These are phyloP conservation scores for Actinomucor elegans DNA, from an alignment of 371 early-diverging fungal species.

Conservation along the genomic window DNA sequence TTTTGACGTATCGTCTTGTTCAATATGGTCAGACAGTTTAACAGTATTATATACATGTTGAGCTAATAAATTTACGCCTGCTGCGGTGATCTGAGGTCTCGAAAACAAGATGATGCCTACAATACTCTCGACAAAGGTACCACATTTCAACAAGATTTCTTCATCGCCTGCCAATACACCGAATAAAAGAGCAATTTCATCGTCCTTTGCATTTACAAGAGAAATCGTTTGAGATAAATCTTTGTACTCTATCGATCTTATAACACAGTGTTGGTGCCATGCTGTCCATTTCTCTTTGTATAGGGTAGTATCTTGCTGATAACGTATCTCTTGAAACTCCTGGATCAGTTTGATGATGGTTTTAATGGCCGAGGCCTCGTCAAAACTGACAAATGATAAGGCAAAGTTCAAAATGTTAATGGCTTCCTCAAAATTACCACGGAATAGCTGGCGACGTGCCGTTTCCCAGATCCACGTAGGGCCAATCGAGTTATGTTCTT, in stretches of 20 bases:
- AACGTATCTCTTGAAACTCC: not conserved
- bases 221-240: not conserved
- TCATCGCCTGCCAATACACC: not conserved
- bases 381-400: not conserved
- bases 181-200: not conserved
- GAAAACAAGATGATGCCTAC: not conserved
- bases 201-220: too few relatives aligned
- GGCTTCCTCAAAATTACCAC: slow-evolving; percentile 6
- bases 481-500: not conserved
- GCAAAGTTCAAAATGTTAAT: not conserved
- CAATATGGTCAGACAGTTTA: too few relatives aligned
- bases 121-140: slow-evolving; percentile 5
- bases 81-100: not conserved
- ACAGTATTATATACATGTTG: not conserved
- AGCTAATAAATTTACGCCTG: not conserved
- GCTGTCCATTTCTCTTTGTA: not conserved
- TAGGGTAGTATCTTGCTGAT: not conserved
- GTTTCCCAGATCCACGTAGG: not conserved
- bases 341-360: not conserved
- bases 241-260: not conserved
- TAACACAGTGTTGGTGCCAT: not conserved
- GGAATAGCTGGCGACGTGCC: slow-evolving; percentile 1
- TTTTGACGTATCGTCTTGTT: too few relatives aligned
- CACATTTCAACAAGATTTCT: not conserved
- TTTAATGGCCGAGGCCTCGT: not conserved